Evolutionary conservation across 2,329 filamentous ascomycete genomes (phyloP).

Genomic region (Arthrobotrys sphaeroides): DNA sequence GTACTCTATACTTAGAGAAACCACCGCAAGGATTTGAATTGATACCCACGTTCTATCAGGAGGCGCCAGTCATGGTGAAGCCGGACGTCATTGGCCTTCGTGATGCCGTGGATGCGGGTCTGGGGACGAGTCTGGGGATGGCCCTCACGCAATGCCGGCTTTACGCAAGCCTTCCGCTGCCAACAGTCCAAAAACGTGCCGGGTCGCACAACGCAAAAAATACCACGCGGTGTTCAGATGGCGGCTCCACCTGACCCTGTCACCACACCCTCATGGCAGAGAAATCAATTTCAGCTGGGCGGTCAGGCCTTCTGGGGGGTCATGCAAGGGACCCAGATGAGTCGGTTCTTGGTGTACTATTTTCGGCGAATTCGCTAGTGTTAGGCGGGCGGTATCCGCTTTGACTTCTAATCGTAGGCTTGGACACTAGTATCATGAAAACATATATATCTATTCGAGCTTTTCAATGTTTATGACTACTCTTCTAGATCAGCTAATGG

Average conservation of each 20-base stretch:
- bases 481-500: too few relatives aligned
- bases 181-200: conserved; percentile 29
- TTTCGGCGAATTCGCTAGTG: background rate
- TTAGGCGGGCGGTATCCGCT: background rate
- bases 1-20: background rate
- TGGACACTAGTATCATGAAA: too few relatives aligned
- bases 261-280: background rate
- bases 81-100: conserved; percentile 18
- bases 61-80: conserved; percentile 28
- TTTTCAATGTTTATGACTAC: too few relatives aligned
- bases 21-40: conserved; percentile 7
- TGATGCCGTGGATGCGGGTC: conserved; percentile 15
- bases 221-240: conserved; percentile 15
- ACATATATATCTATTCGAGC: too few relatives aligned
- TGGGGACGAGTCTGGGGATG: background rate
- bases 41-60: conserved; percentile 23
- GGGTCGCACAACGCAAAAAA: conserved; percentile 29
- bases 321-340: conserved; percentile 40
- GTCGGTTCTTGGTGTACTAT: background rate
- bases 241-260: conserved; percentile 29
- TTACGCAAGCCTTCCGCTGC: conserved; percentile 14
- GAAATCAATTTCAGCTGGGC: conserved; percentile 22
- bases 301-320: conserved; percentile 14
- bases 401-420: too few relatives aligned
- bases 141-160: background rate